Percentiles rank a stretch among this genome's conserved stretches.
Conservation (phyloP, 2,329 filamentous ascomycete genomes). For the Botrytis pseudocinerea region DNA sequence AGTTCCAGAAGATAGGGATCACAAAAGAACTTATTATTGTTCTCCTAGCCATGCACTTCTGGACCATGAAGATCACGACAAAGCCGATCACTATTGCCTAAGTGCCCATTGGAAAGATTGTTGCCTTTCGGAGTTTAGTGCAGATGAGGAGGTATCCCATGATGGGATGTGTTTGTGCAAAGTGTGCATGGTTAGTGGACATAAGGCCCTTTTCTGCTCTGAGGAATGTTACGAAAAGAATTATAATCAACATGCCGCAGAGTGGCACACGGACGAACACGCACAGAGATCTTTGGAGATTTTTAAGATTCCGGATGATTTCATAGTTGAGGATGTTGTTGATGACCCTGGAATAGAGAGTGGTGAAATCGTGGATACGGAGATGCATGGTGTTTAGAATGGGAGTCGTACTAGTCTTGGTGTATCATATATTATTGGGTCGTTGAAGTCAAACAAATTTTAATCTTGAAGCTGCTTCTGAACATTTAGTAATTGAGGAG, state of each 20-base stretch:
- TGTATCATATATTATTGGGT: constrained; percentile 4
- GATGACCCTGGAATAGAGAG: constrained; percentile 10
- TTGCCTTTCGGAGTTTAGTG: background rate
- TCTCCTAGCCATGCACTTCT: constrained; percentile 33
- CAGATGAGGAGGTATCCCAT: background rate
- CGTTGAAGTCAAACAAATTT: background rate
- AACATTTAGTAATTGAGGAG: background rate
- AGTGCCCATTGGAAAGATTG: constrained; percentile 16
- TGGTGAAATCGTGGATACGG: constrained; percentile 14
- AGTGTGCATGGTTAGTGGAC: constrained; percentile 14
- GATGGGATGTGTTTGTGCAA: constrained; percentile 12
- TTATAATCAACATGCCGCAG: constrained; percentile 10
- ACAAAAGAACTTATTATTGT: constrained; percentile 34
- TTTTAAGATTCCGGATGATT: constrained; percentile 3
- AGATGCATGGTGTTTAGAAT: constrained; percentile 4
- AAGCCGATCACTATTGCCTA: constrained; percentile 4
- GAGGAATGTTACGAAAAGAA: constrained; percentile 13
- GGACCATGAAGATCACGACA: constrained; percentile 11
- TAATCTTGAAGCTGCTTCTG: background rate
- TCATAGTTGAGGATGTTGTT: constrained; percentile 2
- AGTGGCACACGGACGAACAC: constrained; percentile 18
- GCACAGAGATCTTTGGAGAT: constrained; percentile 6
- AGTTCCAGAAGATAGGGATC: constrained; percentile 24
- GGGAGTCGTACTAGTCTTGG: no score
- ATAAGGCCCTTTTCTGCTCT: constrained; percentile 13